Evolutionary conservation across 2,329 filamentous ascomycete genomes (phyloP), one percentile per base, ranked within the genome.

Genomic region (Neonectria punicea): DNA sequence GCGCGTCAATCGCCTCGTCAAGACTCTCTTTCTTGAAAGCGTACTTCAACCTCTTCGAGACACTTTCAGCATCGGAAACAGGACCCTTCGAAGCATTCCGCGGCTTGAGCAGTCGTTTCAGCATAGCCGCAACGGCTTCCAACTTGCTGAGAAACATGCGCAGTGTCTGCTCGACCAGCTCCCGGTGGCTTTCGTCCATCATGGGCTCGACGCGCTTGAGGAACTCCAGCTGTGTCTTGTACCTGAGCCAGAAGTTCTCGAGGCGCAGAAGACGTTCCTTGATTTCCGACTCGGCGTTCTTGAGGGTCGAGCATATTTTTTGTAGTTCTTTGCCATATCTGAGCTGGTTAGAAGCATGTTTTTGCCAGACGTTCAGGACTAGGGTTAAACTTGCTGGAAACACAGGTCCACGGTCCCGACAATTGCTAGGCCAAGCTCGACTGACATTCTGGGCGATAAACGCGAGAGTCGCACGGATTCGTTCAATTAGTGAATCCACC

Each of bases 271-370:
- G 30, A 10, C 53, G 39, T 30, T 25, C 22, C 5, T 14, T 18
- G 16, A 55, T 43, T 39, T 55, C 53, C 6, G 18, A 10, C 16
- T 55, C 34, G 16, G 53, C 53, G 43, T 30, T 25, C 22, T 25
- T 41, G 30, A 44, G 43, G 4, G 36, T 18, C 8, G 8, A 32
- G 39, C 53, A 55, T 11, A 55, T 11, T n/a, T 30, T 28, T 25
- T 44, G 11, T n/a, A 55, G 53, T 41, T 44, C 43, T 3, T 44
- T 32, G 30, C 53, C 53, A 41, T 41, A 46, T n/a, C 53, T 55
- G 14, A 18, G 25, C 14, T n/a, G 3, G 53, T 55, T 39, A 55
- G 53, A 8, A n/a, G 20, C 10, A 39, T 43, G 32, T 28, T 43
- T 2, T 28, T 25, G 6, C 32, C 11, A 36, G 32, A 36, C 32